Evolutionary conservation across 192 early-diverging fungal genomes (phyloP), one percentile per base, ranked within the genome.

Genomic region (Linnemannia exigua): DNA sequence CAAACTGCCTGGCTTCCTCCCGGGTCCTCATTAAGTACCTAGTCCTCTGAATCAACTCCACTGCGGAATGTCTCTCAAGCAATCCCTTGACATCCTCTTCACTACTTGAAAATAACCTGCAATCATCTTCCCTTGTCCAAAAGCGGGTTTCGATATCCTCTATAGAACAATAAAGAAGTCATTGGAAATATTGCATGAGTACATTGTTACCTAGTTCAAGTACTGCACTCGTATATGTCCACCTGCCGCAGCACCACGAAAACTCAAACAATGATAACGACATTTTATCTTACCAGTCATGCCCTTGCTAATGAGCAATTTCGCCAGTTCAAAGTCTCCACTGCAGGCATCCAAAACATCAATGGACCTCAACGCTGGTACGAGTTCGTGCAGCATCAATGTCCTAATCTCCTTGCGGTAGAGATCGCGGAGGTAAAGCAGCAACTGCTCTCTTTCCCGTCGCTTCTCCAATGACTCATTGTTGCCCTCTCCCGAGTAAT

Each of bases 121-220:
- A 15, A 31, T 82, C 80, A n/a, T 82, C 80, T n/a, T n/a, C 50
- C 15, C 80, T 28, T 5, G 80, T 82, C 80, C 80, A 82, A 47
- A 82, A 82, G 5, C 22, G 71, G 35, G 31, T 41, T 47, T 72
- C 58, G 11, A 74, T 77, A 0, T 63, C 54, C 37, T 77, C 81
- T 83, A 68, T 47, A 15, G 63, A 33, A 17, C 6, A 50, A 17
- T 0, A 69, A n/a, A 48, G 70, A 71, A 47, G n/a, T n/a, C n/a
- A n/a, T n/a, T n/a, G 46, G 19, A 46, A 46, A 51, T 31, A 38
- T n/a, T 17, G 67, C 33, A 36, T 41, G 28, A 25, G 52, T 54
- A 54, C 52, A 54, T 54, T 3, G n/a, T 15, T 63, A 63, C 28
- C 15, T 25, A 63, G 28, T 3, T 12, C 25, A 15, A 28, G 11